phyloP scores from a whole-genome alignment of 2,329 filamentous ascomycete species.

The Talaromyces sp. region DNA sequence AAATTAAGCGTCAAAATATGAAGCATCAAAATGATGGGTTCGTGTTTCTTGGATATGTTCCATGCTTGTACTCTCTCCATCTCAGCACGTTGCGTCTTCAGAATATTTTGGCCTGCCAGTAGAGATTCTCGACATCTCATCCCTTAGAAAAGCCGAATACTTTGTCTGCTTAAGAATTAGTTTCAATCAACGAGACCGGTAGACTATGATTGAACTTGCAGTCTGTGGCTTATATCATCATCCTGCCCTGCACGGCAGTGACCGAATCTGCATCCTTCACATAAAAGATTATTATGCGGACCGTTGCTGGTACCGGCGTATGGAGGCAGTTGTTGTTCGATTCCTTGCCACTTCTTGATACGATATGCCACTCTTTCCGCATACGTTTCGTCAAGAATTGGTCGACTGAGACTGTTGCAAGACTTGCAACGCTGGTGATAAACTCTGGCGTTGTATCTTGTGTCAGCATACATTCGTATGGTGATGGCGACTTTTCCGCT shows the following conservation, averaged over 20 bases:
- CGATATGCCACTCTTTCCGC: slow-evolving; percentile 39
- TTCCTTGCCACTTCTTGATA: slow-evolving; percentile 36
- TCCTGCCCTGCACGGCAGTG: slow-evolving; percentile 15
- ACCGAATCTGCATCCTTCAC: slow-evolving; percentile 29
- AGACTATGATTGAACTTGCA: no score
- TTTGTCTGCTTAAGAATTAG: no score
- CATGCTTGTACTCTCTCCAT: no score
- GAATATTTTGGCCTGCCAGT: no score
- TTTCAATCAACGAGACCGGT: no score
- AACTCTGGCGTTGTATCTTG: slow-evolving; percentile 40
- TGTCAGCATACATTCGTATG: slow-evolving; percentile 33
- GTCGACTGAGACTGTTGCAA: slow-evolving; percentile 30
- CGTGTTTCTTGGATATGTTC: no score
- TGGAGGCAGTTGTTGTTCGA: slow-evolving; percentile 19
- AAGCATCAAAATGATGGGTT: no score
- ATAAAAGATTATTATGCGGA: slow-evolving; percentile 21
- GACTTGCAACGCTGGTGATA: slow-evolving; percentile 38
- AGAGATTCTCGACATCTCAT: no score
- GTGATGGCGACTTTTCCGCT: slow-evolving; percentile 39
- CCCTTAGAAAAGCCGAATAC: no score
- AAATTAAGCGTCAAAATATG: no score
- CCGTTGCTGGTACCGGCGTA: slow-evolving; percentile 14
- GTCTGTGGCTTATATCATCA: no score
- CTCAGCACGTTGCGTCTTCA: no score
- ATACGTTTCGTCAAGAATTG: slow-evolving; percentile 33